These are phyloP conservation scores for Phytophthora meadii DNA, from an alignment of 352 stramenopile species.

Conservation along the genomic window DNA sequence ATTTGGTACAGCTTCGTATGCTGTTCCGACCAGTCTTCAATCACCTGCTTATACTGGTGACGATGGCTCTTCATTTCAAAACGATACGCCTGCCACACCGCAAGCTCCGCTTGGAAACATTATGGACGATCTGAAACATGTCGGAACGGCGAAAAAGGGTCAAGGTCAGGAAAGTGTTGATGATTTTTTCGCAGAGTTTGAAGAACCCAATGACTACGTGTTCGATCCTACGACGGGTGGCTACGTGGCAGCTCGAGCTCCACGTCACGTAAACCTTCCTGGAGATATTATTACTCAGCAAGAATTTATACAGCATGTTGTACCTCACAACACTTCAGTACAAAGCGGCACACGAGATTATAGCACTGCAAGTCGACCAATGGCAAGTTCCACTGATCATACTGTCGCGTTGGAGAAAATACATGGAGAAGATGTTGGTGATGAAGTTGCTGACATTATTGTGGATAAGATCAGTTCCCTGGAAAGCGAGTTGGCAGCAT, in stretches of 20 bases:
- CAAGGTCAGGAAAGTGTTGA: constrained; percentile 51
- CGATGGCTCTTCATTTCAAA: constrained; percentile 8
- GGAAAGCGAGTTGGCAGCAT: constrained; percentile 63
- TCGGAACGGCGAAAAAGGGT: constrained; percentile 15
- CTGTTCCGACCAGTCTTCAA: constrained; percentile 49
- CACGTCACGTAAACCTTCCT: constrained; percentile 13
- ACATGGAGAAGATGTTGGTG: constrained; percentile 26
- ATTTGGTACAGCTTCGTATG: constrained; percentile 47
- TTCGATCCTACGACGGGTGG: constrained; percentile 65
- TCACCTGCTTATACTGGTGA: constrained; percentile 16
- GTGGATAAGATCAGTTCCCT: constrained; percentile 84
- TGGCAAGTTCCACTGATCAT: constrained; percentile 1
- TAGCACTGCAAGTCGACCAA: background rate
- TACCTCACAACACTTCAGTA: background rate
- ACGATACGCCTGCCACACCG: constrained; percentile 10
- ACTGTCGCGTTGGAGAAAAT: background rate
- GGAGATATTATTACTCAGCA: constrained; percentile 2
- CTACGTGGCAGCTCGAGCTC: constrained; percentile 52
- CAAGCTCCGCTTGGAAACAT: constrained; percentile 43
- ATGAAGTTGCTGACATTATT: constrained; percentile 74
- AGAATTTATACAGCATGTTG: constrained; percentile 11
- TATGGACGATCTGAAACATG: constrained; percentile 68
- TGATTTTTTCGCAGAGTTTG: constrained; percentile 80
- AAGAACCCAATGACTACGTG: constrained; percentile 79
- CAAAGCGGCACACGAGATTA: constrained; percentile 11